Evolutionary conservation across 495 filamentous ascomycete species (phyloP), one percentile per base, ranked within the genome.

Genomic region (Podospora conica): DNA sequence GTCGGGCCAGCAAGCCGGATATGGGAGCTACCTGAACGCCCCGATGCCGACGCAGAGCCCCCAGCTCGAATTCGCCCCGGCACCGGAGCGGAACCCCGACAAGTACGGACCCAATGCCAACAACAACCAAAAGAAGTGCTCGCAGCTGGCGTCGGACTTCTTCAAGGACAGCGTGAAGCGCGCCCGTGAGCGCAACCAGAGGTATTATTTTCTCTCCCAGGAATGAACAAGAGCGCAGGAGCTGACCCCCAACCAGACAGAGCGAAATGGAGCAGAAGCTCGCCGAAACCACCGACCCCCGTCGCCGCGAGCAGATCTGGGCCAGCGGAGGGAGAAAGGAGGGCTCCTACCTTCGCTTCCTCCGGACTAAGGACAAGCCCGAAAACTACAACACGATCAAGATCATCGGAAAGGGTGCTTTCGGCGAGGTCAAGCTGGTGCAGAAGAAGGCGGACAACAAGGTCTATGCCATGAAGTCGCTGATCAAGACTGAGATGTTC

Each of bases 401-500:
- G 82, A 91, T 97, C 69, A 98, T 99, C 72, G 95, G 95, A 72
- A 99, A 98, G 84, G 95, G 95, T 75, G 95, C 95, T 15, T 99
- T 99, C 74, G 95, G 95, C 77, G 95, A 99, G 76, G 95, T 99
- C 61, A 94, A 93, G 77, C 83, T 99, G 64, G 95, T 99, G 66
- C 91, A 95, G 78, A 89, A 96, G 79, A 96, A 93, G 83, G 85
- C 88, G n/a, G 95, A 98, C 71, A 91, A 91, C 75, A 96, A 96
- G 77, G 93, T 98, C 65, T 99, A 97, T 73, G 95, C 95, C 55
- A 89, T 99, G 81, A 99, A 99, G 82, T 97, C 94, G 31, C 81
- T 99, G 63, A 89, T 98, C 78, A 99, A 99, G 84, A 89, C 91
- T 7, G 95, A 99, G 77, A 99, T 99, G 95, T 97, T 96, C 81